These are phyloP conservation scores for Phytophthora niederhauseri DNA, from an alignment of 352 stramenopile species.

Conservation along the genomic window DNA sequence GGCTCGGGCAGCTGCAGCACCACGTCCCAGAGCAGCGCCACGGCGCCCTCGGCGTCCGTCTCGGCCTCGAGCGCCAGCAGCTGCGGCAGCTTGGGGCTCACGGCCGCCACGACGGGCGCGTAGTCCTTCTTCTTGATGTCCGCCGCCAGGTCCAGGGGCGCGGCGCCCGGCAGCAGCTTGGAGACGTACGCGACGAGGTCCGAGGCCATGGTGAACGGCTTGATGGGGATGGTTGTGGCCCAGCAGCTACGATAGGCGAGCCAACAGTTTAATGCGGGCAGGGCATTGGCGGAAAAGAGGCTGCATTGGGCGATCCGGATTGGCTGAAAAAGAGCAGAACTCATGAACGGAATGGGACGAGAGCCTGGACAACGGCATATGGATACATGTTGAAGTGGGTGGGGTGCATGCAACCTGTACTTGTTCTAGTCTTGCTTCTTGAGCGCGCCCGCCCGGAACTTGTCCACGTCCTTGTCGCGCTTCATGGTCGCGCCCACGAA, in stretches of 20 bases:
- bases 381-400: not conserved
- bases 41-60: slow-evolving; percentile 79
- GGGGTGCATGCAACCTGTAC: not conserved
- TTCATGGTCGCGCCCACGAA: slow-evolving; percentile 86
- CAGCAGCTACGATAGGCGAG: not conserved
- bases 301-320: not conserved
- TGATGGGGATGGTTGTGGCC: not conserved
- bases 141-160: slow-evolving; percentile 48
- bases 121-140: slow-evolving; percentile 76
- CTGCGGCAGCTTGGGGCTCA: slow-evolving; percentile 55
- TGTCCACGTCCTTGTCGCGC: slow-evolving; percentile 80
- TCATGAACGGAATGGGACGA: not conserved
- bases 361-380: not conserved
- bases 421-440: slow-evolving; percentile 3
- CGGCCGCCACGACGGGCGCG: slow-evolving; percentile 49
- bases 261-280: not conserved
- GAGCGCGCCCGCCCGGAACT: slow-evolving; percentile 43
- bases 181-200: slow-evolving; percentile 83
- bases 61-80: slow-evolving; percentile 73
- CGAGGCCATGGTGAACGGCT: slow-evolving; percentile 35
- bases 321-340: not conserved
- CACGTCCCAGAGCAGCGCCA: slow-evolving; percentile 72
- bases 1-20: slow-evolving; percentile 47
- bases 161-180: slow-evolving; percentile 65
- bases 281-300: not conserved